Percentiles rank a stretch among this genome's conserved stretches.
These are phyloP conservation scores for Mikania micrantha DNA, from an alignment of 129 eudicot genomes.

Conservation along the genomic window DNA sequence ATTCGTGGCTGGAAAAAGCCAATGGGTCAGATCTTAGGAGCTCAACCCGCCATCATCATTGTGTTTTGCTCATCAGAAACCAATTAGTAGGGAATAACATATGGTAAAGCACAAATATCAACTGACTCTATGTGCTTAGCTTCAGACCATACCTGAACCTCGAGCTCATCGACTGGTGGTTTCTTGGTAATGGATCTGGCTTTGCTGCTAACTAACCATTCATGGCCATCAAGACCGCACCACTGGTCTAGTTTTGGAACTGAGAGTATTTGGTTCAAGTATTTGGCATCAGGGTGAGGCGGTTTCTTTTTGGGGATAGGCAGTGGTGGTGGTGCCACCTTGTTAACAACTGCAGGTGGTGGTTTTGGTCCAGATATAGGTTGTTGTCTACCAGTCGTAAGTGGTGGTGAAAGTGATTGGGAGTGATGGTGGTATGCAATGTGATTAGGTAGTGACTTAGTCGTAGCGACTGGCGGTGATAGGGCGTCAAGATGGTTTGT, in stretches of 20 bases:
- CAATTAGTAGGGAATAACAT: constrained; percentile 71
- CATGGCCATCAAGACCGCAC: constrained; percentile 54
- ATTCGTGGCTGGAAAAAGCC: background rate
- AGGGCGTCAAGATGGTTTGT: constrained; percentile 15
- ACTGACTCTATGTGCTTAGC: constrained; percentile 62
- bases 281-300: constrained; percentile 71
- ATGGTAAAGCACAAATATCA: constrained; percentile 68
- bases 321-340: constrained; percentile 25
- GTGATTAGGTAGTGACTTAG: constrained; percentile 19
- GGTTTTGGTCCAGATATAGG: constrained; percentile 23
- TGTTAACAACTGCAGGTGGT: constrained; percentile 31
- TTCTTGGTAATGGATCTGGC: constrained; percentile 15
- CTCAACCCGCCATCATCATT: constrained; percentile 8
- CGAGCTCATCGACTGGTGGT: constrained; percentile 18
- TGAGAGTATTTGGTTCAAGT: constrained; percentile 41
- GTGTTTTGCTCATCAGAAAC: constrained; percentile 13
- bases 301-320: constrained; percentile 27
- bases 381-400: background rate
- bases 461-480: background rate
- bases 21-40: constrained; percentile 9
- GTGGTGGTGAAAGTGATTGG: background rate
- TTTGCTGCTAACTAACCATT: constrained; percentile 51
- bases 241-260: constrained; percentile 41
- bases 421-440: constrained; percentile 10
- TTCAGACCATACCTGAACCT: constrained; percentile 70